Evolutionary conservation across 805 yeast genomes (phyloP).

Genomic region (Jamesozyma gamospora): DNA sequence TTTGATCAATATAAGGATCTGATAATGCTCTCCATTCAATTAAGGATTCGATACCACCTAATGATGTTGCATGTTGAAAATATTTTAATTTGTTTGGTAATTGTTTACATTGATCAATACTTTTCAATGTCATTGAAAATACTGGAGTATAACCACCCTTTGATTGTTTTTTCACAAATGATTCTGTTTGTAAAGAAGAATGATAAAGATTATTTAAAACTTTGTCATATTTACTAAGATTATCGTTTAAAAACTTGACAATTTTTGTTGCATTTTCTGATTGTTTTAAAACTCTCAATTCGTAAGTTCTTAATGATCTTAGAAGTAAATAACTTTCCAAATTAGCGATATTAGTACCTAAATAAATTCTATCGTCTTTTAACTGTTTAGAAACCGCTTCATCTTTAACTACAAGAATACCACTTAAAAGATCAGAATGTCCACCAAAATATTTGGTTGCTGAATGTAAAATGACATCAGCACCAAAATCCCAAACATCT

Average conservation of each 20-base stretch:
- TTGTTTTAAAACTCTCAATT: slow-evolving; percentile 60
- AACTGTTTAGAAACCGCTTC: slow-evolving; percentile 36
- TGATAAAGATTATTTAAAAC: slow-evolving; percentile 49
- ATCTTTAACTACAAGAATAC: slow-evolving; percentile 61
- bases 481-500: slow-evolving; percentile 74
- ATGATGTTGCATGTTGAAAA: slow-evolving; percentile 85
- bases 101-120: slow-evolving; percentile 44
- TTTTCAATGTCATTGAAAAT: slow-evolving; percentile 50
- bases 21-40: slow-evolving; percentile 84
- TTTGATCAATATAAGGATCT: slow-evolving; percentile 46
- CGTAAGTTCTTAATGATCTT: slow-evolving; percentile 74
- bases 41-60: slow-evolving; percentile 87
- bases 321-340: slow-evolving; percentile 65
- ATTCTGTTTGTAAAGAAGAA: slow-evolving; percentile 67
- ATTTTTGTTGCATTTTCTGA: slow-evolving; percentile 50
- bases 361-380: slow-evolving; percentile 49
- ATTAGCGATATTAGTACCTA: slow-evolving; percentile 75
- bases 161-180: slow-evolving; percentile 55
- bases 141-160: slow-evolving; percentile 65
- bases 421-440: slow-evolving; percentile 86
- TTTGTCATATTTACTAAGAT: slow-evolving; percentile 36
- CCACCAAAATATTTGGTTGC: slow-evolving; percentile 93
- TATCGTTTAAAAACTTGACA: slow-evolving; percentile 48
- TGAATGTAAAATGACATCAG: slow-evolving; percentile 84
- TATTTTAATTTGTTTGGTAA: slow-evolving; percentile 57